Evolutionary conservation across 306 rosid genomes (phyloP).

Genomic region (Vigna trinervia): DNA sequence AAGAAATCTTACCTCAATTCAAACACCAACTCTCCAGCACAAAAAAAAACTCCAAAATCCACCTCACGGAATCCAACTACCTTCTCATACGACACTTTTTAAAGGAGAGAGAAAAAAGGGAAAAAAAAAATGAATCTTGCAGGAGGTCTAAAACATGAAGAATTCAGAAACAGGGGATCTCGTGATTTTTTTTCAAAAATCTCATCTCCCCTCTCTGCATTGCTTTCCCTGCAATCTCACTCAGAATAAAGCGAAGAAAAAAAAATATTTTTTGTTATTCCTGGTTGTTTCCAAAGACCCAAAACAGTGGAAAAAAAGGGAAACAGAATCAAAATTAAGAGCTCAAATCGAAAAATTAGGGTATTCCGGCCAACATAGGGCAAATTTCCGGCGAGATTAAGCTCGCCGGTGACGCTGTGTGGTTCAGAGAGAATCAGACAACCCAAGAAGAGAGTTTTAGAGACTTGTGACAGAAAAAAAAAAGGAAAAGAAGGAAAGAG

Average conservation of each 20-base stretch:
- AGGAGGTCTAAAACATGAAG: background rate
- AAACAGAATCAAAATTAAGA: conserved; percentile 19
- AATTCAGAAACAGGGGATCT: conserved; percentile 46
- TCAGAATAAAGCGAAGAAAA: conserved; percentile 37
- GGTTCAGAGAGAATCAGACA: conserved; percentile 49
- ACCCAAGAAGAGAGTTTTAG: conserved; percentile 35
- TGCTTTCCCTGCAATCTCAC: conserved; percentile 40
- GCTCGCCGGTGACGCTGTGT: conserved; percentile 57
- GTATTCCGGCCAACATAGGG: conserved; percentile 37
- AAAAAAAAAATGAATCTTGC: background rate
- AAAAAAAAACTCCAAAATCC: conserved; percentile 22
- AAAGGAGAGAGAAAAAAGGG: background rate
- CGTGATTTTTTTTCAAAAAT: conserved; percentile 22
- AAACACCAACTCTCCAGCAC: conserved; percentile 19
- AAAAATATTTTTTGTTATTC: background rate
- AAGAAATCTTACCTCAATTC: conserved; percentile 47
- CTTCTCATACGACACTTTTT: conserved; percentile 7
- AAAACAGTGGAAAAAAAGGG: background rate
- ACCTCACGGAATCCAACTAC: conserved; percentile 34
- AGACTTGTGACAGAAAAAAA: conserved; percentile 24
- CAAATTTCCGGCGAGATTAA: conserved; percentile 54
- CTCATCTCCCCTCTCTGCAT: conserved; percentile 43
- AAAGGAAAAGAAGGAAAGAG: background rate
- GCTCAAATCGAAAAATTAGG: conserved; percentile 17
- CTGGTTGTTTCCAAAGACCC: conserved; percentile 32